Evolutionary conservation across 2,329 filamentous ascomycete species (phyloP).

Genomic region (Phialophora expanda): DNA sequence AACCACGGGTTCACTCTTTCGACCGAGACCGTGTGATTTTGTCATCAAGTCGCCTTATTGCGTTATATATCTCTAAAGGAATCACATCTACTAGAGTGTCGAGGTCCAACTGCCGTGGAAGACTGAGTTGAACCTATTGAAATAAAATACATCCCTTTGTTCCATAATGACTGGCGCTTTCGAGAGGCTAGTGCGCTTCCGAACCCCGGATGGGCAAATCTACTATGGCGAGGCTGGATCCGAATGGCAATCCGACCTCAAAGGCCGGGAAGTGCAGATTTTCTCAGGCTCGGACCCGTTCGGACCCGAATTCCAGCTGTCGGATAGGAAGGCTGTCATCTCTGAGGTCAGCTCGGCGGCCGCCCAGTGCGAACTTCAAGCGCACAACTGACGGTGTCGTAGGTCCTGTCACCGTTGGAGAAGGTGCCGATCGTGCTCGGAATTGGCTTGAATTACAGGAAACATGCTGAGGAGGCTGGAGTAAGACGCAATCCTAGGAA

Average conservation of each 20-base stretch:
- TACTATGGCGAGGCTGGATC: constrained; percentile 27
- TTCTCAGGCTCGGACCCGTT: constrained; percentile 17
- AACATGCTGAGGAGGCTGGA: constrained; percentile 35
- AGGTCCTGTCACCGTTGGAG: constrained; percentile 51
- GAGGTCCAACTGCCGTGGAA: background rate
- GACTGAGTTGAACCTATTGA: background rate
- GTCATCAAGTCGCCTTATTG: background rate
- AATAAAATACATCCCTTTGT: background rate
- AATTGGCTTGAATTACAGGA: constrained; percentile 37
- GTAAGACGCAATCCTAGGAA: constrained; percentile 17
- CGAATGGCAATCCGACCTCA: constrained; percentile 22
- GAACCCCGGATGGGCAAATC: constrained; percentile 15
- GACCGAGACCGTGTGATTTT: constrained; percentile 8
- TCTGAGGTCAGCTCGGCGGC: constrained; percentile 40
- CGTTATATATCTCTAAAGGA: background rate
- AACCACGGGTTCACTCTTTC: background rate
- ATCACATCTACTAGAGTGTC: background rate
- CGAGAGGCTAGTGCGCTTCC: constrained; percentile 22
- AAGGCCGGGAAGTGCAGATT: constrained; percentile 7
- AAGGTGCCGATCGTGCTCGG: constrained; percentile 32
- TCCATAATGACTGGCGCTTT: constrained; percentile 6
- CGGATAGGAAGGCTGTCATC: constrained; percentile 10
- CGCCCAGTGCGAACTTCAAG: background rate
- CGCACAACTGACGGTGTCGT: constrained; percentile 33
- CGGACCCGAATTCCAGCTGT: background rate